These are phyloP conservation scores for Phytophthora brassicae DNA, from an alignment of 352 stramenopile genomes.

Conservation along the genomic window DNA sequence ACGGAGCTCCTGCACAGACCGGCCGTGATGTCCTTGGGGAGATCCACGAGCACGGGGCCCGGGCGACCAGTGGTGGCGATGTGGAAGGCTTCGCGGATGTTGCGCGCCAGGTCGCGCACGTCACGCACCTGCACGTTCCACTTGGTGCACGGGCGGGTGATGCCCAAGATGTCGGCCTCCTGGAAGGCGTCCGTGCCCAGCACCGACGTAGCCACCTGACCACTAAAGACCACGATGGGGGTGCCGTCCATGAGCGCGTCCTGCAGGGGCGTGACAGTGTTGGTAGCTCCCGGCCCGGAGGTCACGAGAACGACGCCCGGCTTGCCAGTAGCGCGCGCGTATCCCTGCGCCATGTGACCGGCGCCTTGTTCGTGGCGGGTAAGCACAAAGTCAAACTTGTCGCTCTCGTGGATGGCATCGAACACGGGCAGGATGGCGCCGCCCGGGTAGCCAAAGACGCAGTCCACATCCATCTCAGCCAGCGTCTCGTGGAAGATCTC, in stretches of 20 bases:
- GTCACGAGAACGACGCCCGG: slow-evolving; percentile 93
- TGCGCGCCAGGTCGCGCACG: slow-evolving; percentile 93
- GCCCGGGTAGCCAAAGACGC: slow-evolving; percentile 94
- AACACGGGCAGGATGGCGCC: slow-evolving; percentile 94
- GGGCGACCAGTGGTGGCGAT: slow-evolving; percentile 93
- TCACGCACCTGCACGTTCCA: slow-evolving; percentile 97
- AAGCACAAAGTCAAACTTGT: slow-evolving; percentile 82
- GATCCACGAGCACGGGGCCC: slow-evolving; percentile 93
- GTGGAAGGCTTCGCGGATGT: slow-evolving; percentile 96
- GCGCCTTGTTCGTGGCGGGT: slow-evolving; percentile 83
- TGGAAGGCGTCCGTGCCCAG: slow-evolving; percentile 94
- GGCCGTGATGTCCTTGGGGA: slow-evolving; percentile 95
- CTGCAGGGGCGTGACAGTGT: slow-evolving; percentile 93
- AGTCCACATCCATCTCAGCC: slow-evolving; percentile 86
- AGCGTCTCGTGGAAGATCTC: slow-evolving; percentile 95
- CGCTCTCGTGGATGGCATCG: slow-evolving; percentile 92
- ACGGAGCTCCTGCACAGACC: slow-evolving; percentile 75
- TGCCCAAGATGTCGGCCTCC: slow-evolving; percentile 83
- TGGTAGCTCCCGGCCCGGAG: slow-evolving; percentile 92
- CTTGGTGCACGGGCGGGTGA: slow-evolving; percentile 93
- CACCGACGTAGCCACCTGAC: slow-evolving; percentile 92
- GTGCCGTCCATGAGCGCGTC: slow-evolving; percentile 95
- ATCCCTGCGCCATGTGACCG: slow-evolving; percentile 87
- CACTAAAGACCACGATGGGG: slow-evolving; percentile 93
- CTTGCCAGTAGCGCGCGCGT: slow-evolving; percentile 82